Evolutionary conservation across 768 basidiomycete species (phyloP).

Genomic region (Mycena albidolilacea): DNA sequence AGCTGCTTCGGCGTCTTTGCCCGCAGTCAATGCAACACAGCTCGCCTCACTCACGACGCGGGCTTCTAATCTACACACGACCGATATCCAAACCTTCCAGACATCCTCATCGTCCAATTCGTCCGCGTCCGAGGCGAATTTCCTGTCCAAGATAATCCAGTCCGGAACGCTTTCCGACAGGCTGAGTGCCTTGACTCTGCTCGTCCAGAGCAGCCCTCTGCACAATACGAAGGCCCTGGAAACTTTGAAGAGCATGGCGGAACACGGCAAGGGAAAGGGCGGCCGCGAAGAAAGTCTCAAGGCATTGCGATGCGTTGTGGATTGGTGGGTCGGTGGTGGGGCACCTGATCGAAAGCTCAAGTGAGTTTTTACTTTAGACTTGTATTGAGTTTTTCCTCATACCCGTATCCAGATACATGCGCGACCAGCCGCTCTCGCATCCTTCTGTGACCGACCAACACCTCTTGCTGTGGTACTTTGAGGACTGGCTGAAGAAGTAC

Average conservation of each 20-base stretch:
- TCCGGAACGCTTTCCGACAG: constrained; percentile 94
- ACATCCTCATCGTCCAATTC: constrained; percentile 67
- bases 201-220: constrained; percentile 90
- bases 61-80: constrained; percentile 58
- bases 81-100: constrained; percentile 62
- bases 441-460: constrained; percentile 77
- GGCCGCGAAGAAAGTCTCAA: constrained; percentile 95
- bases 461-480: constrained; percentile 90
- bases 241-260: constrained; percentile 80
- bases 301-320: constrained; percentile 90
- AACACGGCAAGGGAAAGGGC: constrained; percentile 84
- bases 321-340: constrained; percentile 99
- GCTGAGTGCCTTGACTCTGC: constrained; percentile 89
- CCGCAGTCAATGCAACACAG: constrained; percentile 59
- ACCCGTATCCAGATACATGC: constrained; percentile 79
- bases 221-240: constrained; percentile 90
- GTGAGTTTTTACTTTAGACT: constrained; percentile 58
- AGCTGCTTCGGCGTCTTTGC: constrained; percentile 44
- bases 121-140: constrained; percentile 82
- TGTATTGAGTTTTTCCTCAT: constrained; percentile 12
- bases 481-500: constrained; percentile 98
- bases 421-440: constrained; percentile 85
- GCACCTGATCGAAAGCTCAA: constrained; percentile 89
- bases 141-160: constrained; percentile 87
- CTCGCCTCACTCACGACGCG: constrained; percentile 61